Conservation (phyloP, 441 rosid genomes). For the Gossypium lobatum region DNA sequence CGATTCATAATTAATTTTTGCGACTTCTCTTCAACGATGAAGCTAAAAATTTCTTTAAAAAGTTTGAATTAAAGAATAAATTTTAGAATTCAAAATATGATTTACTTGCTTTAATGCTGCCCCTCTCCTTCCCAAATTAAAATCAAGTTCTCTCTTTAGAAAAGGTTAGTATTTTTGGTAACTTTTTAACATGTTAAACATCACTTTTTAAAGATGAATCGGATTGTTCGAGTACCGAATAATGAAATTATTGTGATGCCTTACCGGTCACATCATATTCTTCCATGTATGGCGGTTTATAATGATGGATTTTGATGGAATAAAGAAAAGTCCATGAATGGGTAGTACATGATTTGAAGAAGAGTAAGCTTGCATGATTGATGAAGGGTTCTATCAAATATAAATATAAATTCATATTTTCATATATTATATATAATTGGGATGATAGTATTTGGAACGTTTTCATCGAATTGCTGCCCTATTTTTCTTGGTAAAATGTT, state of each 20-base stretch:
- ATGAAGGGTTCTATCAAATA: neutral
- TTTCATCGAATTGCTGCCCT: neutral
- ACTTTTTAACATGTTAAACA: neutral
- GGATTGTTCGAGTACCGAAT: neutral
- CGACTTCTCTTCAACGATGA: accelerated
- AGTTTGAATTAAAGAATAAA: too few relatives aligned
- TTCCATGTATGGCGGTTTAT: neutral
- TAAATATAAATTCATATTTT: too few relatives aligned
- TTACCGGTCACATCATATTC: neutral
- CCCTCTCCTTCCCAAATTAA: too few relatives aligned
- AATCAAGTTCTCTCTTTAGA: too few relatives aligned
- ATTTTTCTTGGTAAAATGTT: neutral
- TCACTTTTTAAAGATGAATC: neutral
- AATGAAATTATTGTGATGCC: neutral
- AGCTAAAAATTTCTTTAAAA: too few relatives aligned
- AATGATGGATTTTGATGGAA: neutral
- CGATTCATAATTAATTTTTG: too few relatives aligned
- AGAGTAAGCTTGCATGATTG: neutral
- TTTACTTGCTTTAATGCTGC: too few relatives aligned
- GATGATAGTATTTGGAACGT: neutral
- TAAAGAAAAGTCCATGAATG: neutral
- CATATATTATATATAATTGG: neutral
- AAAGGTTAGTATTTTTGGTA: too few relatives aligned
- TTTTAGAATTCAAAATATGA: too few relatives aligned
- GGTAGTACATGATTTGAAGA: too few relatives aligned